phyloP scores from a whole-genome alignment of 257 asterid genomes.

The Phtheirospermum japonicum region DNA sequence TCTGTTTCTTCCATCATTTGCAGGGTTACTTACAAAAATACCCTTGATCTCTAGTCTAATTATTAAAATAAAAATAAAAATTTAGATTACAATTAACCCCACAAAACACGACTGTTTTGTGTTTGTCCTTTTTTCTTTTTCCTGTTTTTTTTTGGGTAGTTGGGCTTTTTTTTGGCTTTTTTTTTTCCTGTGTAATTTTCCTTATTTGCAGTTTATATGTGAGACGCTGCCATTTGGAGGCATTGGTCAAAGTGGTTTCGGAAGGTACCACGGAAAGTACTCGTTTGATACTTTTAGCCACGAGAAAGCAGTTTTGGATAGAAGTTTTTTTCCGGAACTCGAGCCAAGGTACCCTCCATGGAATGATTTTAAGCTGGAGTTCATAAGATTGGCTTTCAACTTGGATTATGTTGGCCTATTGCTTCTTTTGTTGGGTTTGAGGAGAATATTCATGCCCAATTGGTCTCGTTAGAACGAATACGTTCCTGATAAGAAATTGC shows the following conservation, averaged over 20 bases:
- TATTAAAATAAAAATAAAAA: neutral
- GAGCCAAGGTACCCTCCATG: slow-evolving; percentile 92
- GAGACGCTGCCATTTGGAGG: slow-evolving; percentile 87
- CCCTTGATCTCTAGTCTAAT: neutral
- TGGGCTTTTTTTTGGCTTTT: too few relatives aligned
- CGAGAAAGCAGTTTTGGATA: slow-evolving; percentile 72
- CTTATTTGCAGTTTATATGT: slow-evolving; percentile 64
- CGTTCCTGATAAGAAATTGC: neutral
- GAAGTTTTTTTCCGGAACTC: slow-evolving; percentile 60
- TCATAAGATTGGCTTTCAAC: slow-evolving; percentile 61
- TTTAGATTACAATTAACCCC: neutral
- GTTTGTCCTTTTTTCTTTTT: neutral
- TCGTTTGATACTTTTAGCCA: slow-evolving; percentile 90
- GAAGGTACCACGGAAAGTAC: slow-evolving; percentile 89
- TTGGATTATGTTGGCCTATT: slow-evolving; percentile 50
- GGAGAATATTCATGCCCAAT: slow-evolving; percentile 25
- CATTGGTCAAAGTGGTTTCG: slow-evolving; percentile 78
- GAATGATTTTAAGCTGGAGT: slow-evolving; percentile 79
- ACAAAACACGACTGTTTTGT: neutral
- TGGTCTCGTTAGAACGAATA: slow-evolving; percentile 1
- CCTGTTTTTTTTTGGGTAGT: too few relatives aligned
- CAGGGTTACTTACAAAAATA: neutral
- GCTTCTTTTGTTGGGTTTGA: slow-evolving; percentile 57
- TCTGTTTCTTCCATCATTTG: too few relatives aligned
- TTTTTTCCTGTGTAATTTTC: too few relatives aligned